Base-by-base conservation (phyloP, 257 asterid genomes). In the Henckelia pumila region DNA sequence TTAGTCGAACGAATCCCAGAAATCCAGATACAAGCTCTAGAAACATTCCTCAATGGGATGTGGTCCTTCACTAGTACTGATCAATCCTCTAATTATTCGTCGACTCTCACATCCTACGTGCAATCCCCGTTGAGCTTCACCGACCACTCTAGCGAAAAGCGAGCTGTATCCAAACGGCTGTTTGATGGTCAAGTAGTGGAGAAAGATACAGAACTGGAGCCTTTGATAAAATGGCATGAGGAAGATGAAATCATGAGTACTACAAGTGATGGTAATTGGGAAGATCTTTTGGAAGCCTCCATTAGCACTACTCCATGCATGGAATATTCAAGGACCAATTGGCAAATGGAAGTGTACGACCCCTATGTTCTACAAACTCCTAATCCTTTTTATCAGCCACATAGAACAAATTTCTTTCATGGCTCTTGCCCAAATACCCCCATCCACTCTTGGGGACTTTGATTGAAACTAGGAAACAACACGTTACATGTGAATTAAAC, bases 1-100 rank as follows among this genome's bases (percentile, higher is more conserved):
- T 78, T 71, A 19, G 71, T 89, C 16, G 91, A 85, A 63, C 72
- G 73, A 52, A 84, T 83, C 16, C 93, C 93, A 0, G 74, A 74
- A 1, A 81, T 82, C 0, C 89, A 89, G 33, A 80, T 85, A 72
- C 76, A 59, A 23, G 89, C 91, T 6, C 82, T 89, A 2, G 95
- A 82, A 8, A 70, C 57, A 16, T 82, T 89, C 63, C 84, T 89
- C 8, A 57, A 56, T 7, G 89, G 89, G 19, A 82, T 87, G 89
- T 85, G 95, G 89, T 85, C 79, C 73, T 56, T 82, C 19, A 69
- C 79, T 7, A n/a, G n/a, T n/a, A n/a, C n/a, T n/a, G 95, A 86
- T 33, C 79, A 74, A 4, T 79, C 89, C 3, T 82, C 88, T 17
- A 73, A 79, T 0, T 55, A 74, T 7, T 47, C 22, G 35, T 81